These are phyloP conservation scores for Phytophthora multivora DNA, from an alignment of 352 stramenopile genomes.

Conservation along the genomic window DNA sequence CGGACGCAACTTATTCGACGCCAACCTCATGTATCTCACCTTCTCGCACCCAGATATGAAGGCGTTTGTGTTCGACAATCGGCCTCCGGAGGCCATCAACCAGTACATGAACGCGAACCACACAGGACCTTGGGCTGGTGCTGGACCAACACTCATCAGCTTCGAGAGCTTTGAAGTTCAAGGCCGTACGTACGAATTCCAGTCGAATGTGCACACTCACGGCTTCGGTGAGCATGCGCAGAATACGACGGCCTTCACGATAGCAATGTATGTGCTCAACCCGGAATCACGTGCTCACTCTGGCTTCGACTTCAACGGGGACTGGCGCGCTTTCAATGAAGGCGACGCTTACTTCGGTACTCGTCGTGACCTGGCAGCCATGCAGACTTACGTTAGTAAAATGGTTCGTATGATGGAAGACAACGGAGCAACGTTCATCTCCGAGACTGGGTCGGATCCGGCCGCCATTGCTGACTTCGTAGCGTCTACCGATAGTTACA, in stretches of 20 bases:
- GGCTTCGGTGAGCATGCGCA: slow-evolving; percentile 40
- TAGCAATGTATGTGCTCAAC: slow-evolving; percentile 67
- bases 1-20: slow-evolving; percentile 62
- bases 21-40: slow-evolving; percentile 45
- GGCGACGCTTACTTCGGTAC: slow-evolving; percentile 46
- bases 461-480: slow-evolving; percentile 49
- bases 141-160: slow-evolving; percentile 57
- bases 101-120: slow-evolving; percentile 54
- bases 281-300: slow-evolving; percentile 48
- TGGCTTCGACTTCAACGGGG: slow-evolving; percentile 46
- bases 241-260: slow-evolving; percentile 43
- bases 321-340: slow-evolving; percentile 47
- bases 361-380: slow-evolving; percentile 55
- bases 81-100: slow-evolving; percentile 33
- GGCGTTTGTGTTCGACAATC: slow-evolving; percentile 42
- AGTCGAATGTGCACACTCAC: slow-evolving; percentile 50
- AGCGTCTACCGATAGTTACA: slow-evolving; percentile 28
- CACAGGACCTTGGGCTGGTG: slow-evolving; percentile 43
- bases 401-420: slow-evolving; percentile 42
- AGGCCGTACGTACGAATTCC: slow-evolving; percentile 61
- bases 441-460: slow-evolving; percentile 24
- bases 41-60: slow-evolving; percentile 57
- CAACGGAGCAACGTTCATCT: slow-evolving; percentile 55
- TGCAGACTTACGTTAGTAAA: slow-evolving; percentile 52
- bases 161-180: slow-evolving; percentile 60